Percentiles rank a stretch among this genome's conserved stretches.
Evolutionary conservation across 2,329 filamentous ascomycete genomes (phyloP).

Genomic region (Trichophaea hybrida): DNA sequence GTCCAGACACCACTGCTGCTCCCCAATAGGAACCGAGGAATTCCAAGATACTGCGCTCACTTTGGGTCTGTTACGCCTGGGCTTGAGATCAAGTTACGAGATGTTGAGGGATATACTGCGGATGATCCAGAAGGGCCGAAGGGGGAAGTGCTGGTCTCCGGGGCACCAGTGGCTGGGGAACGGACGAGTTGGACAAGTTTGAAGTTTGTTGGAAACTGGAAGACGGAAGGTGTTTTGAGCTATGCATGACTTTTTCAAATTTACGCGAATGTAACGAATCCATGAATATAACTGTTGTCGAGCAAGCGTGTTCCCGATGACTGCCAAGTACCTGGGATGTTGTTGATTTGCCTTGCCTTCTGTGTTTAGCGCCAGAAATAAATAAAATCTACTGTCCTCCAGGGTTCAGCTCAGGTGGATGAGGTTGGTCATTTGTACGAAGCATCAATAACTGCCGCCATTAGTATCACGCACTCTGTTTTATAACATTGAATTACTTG

Average conservation of each 20-base stretch:
- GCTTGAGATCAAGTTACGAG: constrained; percentile 61
- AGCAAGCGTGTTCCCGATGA: too few relatives aligned
- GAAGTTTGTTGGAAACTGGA: constrained; percentile 21
- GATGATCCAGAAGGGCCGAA: constrained; percentile 19
- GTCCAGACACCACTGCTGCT: constrained; percentile 33
- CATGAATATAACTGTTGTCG: too few relatives aligned
- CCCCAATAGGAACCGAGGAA: constrained; percentile 31
- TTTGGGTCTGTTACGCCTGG: constrained; percentile 72
- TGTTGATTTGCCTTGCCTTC: too few relatives aligned
- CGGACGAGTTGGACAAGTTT: constrained; percentile 8
- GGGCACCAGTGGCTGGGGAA: constrained; percentile 19
- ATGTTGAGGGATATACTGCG: constrained; percentile 46
- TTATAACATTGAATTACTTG: too few relatives aligned
- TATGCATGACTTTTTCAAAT: constrained; percentile 10
- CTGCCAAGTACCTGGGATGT: too few relatives aligned
- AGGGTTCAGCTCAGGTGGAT: too few relatives aligned
- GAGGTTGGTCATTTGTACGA: too few relatives aligned
- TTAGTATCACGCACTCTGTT: too few relatives aligned
- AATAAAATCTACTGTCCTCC: too few relatives aligned
- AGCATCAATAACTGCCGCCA: too few relatives aligned
- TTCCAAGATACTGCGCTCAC: constrained; percentile 40
- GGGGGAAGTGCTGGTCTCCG: constrained; percentile 25
- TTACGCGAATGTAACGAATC: too few relatives aligned
- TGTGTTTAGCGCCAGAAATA: too few relatives aligned
- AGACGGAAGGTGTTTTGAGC: constrained; percentile 19